These are phyloP conservation scores for Podila minutissima DNA, from an alignment of 192 early-diverging fungal genomes.

Conservation along the genomic window DNA sequence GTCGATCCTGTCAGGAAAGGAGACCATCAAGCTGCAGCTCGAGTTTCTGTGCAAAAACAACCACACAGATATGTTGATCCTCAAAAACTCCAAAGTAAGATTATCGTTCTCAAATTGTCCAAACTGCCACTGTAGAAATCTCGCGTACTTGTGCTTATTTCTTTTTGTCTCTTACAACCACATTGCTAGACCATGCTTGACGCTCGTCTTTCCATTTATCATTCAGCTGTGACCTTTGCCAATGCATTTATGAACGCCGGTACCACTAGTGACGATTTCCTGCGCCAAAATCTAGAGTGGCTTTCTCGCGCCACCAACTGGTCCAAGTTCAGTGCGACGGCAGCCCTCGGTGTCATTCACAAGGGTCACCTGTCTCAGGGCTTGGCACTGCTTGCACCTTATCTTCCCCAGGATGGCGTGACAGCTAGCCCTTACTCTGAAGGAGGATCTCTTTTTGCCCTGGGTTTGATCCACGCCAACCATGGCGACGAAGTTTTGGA, in stretches of 20 bases:
- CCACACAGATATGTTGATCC: slow-evolving; percentile 93
- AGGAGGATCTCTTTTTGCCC: slow-evolving; percentile 96
- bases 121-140: background rate
- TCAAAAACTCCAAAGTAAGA: slow-evolving; percentile 88
- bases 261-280: slow-evolving; percentile 97
- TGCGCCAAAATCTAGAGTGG: slow-evolving; percentile 98
- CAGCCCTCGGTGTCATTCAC: slow-evolving; percentile 97
- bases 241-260: slow-evolving; percentile 99
- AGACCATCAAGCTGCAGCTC: slow-evolving; percentile 91
- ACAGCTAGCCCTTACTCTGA: slow-evolving; percentile 91
- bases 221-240: slow-evolving; percentile 94
- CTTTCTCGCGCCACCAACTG: slow-evolving; percentile 96
- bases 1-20: slow-evolving; percentile 88
- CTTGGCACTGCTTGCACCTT: slow-evolving; percentile 86
- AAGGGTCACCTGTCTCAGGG: slow-evolving; percentile 94
- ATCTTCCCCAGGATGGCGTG: slow-evolving; percentile 93
- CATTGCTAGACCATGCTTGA: slow-evolving; percentile 81
- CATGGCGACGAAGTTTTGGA: slow-evolving; percentile 86
- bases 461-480: slow-evolving; percentile 97
- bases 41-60: slow-evolving; percentile 98
- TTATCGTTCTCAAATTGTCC: background rate
- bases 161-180: background rate
- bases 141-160: background rate
- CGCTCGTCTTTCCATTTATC: slow-evolving; percentile 90
- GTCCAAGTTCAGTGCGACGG: slow-evolving; percentile 99